Base-by-base conservation (phyloP, 2,329 filamentous ascomycete genomes). In the Emmonsiellopsis sp. region DNA sequence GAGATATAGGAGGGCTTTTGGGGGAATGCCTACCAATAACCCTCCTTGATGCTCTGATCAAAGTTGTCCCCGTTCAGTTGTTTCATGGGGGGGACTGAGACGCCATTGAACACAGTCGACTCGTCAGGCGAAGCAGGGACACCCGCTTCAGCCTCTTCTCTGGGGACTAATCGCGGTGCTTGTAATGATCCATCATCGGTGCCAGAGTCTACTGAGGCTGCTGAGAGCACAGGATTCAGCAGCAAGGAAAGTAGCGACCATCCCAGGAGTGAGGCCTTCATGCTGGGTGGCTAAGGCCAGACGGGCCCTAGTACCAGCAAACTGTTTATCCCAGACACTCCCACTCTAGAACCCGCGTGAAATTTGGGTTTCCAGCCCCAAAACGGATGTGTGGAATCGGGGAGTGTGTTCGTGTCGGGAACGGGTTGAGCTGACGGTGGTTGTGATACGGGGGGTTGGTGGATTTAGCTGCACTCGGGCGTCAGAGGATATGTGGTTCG, bases 71-170 rank as follows among this genome's bases (percentile, higher is more conserved):
- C 74, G 5, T 70, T 68, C 53, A 80, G 65, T 34, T 77, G 72
- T 57, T 69, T 70, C 64, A 79, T 67, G 9, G 75, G 71, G 36
- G 77, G 77, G 21, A 80, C 77, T 58, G 74, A 67, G 27, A 77
- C 63, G 31, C 68, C 76, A 67, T 80, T 79, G 63, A 79, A 80
- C 32, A 68, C 63, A 11, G 75, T 77, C 42, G 68, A 9, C 27
- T 55, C 53, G n/a, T 54, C 52, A n/a, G 47, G 34, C 55, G 47
- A 56, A 50, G 42, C 61, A 51, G 56, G 42, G 8, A 60, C 56
- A n/a, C 51, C 53, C 39, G 57, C 57, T 21, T 56, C 55, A 50
- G 40, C 43, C 2, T 57, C 57, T 31, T 57, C 59, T 60, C 66
- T 64, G 53, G 67, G 68, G 36, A 62, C 58, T 34, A 70, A 51